phyloP scores from a whole-genome alignment of 2,329 filamentous ascomycete genomes.

The Epicoccum sorghinum region DNA sequence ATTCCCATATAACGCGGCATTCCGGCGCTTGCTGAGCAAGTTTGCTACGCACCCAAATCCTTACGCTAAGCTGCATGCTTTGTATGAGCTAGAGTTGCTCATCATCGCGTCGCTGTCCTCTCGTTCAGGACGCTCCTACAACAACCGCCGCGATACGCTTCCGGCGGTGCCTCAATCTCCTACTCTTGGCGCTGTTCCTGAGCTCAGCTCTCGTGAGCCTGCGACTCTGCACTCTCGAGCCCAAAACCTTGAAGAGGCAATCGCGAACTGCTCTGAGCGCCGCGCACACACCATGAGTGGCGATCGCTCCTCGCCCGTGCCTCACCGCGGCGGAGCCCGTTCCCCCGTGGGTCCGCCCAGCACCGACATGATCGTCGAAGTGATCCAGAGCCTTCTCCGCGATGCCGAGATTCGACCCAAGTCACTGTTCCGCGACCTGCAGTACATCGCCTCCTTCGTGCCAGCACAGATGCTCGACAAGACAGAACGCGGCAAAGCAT shows the following conservation, averaged over 20 bases:
- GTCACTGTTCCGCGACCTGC: constrained; percentile 57
- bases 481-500: constrained; percentile 72
- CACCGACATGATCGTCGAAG: constrained; percentile 53
- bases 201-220: constrained; percentile 53
- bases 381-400: constrained; percentile 53
- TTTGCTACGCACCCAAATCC: constrained; percentile 92
- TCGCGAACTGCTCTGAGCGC: constrained; percentile 72
- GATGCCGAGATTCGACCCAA: constrained; percentile 53
- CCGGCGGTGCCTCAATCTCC: constrained; percentile 53
- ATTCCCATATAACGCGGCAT: constrained; percentile 83
- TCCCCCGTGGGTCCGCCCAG: constrained; percentile 48
- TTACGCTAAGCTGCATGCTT: constrained; percentile 79
- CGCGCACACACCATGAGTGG: constrained; percentile 63
- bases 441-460: constrained; percentile 66
- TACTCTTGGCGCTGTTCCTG: constrained; percentile 52
- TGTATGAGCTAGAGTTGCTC: constrained; percentile 82
- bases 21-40: constrained; percentile 78
- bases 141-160: constrained; percentile 48
- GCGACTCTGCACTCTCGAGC: constrained; percentile 51
- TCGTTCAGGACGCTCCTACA: constrained; percentile 55
- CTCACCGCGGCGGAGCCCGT: constrained; percentile 40
- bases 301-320: constrained; percentile 47
- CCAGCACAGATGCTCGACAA: constrained; percentile 64
- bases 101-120: constrained; percentile 76
- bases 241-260: constrained; percentile 66